A percentile compares a stretch with the other conserved stretches of the same genome.
These are phyloP conservation scores for Venturia asperata DNA, from an alignment of 2,329 filamentous ascomycete species.

Conservation along the genomic window DNA sequence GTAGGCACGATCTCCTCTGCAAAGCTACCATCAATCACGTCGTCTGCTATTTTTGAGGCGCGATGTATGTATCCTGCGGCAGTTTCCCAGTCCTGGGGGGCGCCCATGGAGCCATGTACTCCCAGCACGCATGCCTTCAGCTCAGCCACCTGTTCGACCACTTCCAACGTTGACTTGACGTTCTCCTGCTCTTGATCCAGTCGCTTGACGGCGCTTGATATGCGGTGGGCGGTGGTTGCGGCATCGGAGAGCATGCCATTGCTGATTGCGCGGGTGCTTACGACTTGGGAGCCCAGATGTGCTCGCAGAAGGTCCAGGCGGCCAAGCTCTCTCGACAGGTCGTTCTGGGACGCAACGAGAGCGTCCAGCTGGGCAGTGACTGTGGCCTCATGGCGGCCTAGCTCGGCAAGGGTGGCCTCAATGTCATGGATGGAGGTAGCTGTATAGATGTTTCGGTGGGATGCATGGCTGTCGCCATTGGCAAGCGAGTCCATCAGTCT, in stretches of 20 bases:
- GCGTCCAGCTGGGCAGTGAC: constrained; percentile 69
- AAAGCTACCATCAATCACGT: constrained; percentile 77
- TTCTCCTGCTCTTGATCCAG: constrained; percentile 87
- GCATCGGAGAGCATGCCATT: constrained; percentile 86
- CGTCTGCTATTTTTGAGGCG: constrained; percentile 70
- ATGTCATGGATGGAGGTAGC: constrained; percentile 66
- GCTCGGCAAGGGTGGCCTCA: constrained; percentile 63
- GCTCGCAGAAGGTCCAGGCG: constrained; percentile 85
- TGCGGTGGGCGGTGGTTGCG: constrained; percentile 73
- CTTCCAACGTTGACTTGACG: constrained; percentile 80
- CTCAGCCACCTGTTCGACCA: constrained; percentile 94
- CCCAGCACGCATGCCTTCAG: constrained; percentile 94
- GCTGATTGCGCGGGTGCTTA: constrained; percentile 74
- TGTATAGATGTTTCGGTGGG: constrained; percentile 14
- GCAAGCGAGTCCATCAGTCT: not conserved
- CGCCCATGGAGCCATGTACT: constrained; percentile 92
- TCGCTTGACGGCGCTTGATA: constrained; percentile 78
- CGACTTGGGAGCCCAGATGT: constrained; percentile 77
- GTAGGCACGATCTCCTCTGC: constrained; percentile 90
- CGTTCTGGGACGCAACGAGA: constrained; percentile 74
- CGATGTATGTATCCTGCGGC: constrained; percentile 83
- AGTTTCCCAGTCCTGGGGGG: constrained; percentile 96
- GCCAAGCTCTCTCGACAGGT: constrained; percentile 77
- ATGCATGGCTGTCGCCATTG: not conserved
- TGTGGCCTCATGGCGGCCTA: constrained; percentile 67